phyloP scores from a whole-genome alignment of 1,139 yeast species.

The Groenewaldozyma auringiensis region DNA sequence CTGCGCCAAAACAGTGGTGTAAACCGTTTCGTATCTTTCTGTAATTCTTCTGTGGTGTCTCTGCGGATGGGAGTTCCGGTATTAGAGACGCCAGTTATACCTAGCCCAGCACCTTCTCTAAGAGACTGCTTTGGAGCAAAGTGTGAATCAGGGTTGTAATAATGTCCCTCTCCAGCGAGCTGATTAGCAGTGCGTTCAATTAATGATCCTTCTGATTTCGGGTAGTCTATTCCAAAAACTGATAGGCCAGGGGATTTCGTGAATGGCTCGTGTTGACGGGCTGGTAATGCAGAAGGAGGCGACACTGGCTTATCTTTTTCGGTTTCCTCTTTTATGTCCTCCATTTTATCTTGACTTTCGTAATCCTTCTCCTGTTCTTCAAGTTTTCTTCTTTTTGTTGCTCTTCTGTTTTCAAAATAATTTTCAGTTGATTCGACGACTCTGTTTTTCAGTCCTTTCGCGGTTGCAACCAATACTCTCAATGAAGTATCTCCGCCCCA shows the following conservation, averaged over 20 bases:
- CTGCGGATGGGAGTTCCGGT: neutral
- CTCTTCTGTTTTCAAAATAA: neutral
- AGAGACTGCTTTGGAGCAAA: neutral
- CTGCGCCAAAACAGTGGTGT: neutral
- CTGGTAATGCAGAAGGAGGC: neutral
- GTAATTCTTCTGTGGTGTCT: neutral
- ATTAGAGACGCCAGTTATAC: neutral
- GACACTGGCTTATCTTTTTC: too few relatives aligned
- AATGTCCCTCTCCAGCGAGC: neutral
- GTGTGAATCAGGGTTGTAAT: neutral
- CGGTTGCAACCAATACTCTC: neutral
- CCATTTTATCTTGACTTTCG: neutral
- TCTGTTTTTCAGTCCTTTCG: neutral
- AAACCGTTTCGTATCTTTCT: neutral
- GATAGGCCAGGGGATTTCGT: neutral
- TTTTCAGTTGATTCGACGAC: neutral
- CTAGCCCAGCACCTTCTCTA: neutral
- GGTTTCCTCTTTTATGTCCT: neutral
- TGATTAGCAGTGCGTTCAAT: neutral
- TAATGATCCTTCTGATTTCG: neutral
- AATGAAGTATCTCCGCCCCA: neutral
- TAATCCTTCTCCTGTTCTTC: neutral
- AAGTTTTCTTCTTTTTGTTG: neutral
- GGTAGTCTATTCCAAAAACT: neutral
- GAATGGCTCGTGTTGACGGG: neutral